These are phyloP conservation scores for Fusarium coffeatum DNA, from an alignment of 2,329 filamentous ascomycete species.

Conservation along the genomic window DNA sequence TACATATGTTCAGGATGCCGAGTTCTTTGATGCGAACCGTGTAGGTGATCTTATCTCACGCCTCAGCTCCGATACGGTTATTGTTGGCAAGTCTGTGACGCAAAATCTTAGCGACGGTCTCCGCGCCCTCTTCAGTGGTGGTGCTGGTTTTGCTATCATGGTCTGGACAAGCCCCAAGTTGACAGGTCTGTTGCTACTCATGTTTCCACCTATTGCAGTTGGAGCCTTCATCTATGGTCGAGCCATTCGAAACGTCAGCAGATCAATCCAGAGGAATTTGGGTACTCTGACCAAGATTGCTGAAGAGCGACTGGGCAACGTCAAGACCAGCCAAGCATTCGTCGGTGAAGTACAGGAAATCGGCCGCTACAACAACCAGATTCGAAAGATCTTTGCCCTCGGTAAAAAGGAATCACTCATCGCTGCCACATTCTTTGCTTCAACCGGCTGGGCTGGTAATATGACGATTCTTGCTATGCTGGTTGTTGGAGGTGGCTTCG, in stretches of 20 bases:
- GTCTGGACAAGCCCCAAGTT: constrained; percentile 93
- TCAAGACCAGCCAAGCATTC: constrained; percentile 96
- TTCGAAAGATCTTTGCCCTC: constrained; percentile 90
- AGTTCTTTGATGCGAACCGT: constrained; percentile 98
- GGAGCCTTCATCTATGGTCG: constrained; percentile 93
- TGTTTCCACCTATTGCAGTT: constrained; percentile 91
- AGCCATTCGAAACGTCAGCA: constrained; percentile 87
- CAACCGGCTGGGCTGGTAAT: constrained; percentile 92
- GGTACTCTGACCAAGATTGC: constrained; percentile 96
- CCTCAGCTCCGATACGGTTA: constrained; percentile 94
- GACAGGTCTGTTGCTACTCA: constrained; percentile 84
- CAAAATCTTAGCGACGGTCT: constrained; percentile 98
- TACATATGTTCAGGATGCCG: constrained; percentile 96
- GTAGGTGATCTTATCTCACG: constrained; percentile 97
- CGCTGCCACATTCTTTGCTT: constrained; percentile 87
- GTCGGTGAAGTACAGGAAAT: constrained; percentile 93
- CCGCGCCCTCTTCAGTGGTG: constrained; percentile 87
- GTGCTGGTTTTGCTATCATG: constrained; percentile 92
- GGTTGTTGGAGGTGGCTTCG: constrained; percentile 90
- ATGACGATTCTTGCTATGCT: constrained; percentile 94
- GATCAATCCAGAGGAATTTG: constrained; percentile 92
- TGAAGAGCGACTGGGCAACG: constrained; percentile 96
- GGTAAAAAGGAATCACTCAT: constrained; percentile 89
- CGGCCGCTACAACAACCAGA: constrained; percentile 88
- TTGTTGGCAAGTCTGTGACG: constrained; percentile 98